Evolutionary conservation across 306 rosid genomes (phyloP).

Genomic region (Rosa multiflora): DNA sequence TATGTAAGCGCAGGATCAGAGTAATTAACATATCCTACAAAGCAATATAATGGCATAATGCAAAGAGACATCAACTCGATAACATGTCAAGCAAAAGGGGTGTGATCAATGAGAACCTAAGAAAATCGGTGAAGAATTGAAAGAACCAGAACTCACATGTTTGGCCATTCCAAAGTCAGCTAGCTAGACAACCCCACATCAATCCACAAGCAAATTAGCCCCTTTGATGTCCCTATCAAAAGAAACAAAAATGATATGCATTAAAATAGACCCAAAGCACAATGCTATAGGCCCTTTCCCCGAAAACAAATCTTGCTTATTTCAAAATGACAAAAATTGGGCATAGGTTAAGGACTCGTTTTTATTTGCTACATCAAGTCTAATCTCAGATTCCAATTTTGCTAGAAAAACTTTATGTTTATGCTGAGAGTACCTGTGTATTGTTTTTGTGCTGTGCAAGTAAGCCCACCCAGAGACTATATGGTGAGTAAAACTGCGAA

Average conservation of each 20-base stretch:
- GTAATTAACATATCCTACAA: conserved; percentile 1
- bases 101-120: conserved; percentile 11
- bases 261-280: background rate
- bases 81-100: conserved; percentile 5
- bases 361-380: background rate
- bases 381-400: background rate
- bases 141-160: conserved; percentile 58
- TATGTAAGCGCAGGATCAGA: background rate
- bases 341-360: conserved; percentile 4
- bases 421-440: conserved; percentile 62
- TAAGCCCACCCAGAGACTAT: conserved; percentile 92
- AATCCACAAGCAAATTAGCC: conserved; percentile 95
- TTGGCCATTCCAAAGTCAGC: conserved; percentile 99
- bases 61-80: background rate
- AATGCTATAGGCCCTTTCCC: background rate
- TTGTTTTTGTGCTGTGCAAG: conserved; percentile 86
- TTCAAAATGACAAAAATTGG: background rate
- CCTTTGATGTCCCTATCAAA: conserved; percentile 86
- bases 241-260: background rate
- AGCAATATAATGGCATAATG: background rate
- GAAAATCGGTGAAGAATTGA: conserved; percentile 9
- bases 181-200: conserved; percentile 89
- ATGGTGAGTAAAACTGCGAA: conserved; percentile 90
- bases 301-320: background rate
- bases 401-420: background rate